Base-by-base conservation (phyloP, 2,329 filamentous ascomycete species). In the Annulohypoxylon truncatum region DNA sequence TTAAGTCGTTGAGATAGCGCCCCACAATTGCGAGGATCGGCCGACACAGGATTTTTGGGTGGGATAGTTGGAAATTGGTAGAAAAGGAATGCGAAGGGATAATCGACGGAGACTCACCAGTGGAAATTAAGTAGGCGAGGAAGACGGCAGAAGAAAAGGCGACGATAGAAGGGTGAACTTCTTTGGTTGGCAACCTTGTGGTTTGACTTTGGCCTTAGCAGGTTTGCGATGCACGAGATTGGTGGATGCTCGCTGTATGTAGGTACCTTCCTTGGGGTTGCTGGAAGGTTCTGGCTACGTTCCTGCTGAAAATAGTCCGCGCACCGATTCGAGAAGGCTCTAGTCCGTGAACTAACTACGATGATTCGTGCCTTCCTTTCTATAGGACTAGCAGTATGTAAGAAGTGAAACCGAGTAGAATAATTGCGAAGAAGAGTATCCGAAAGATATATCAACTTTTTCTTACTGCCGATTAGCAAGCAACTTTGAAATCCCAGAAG, bases 261-360 rank as follows among this genome's bases (percentile, higher is more conserved):
- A 66, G 50, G 65, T 66, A 58, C 61, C 46, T 61, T 26, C 22
- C 13, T 52, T 52, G 56, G 59, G 44, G 59, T 70, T 70, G 67
- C 67, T 70, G 64, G 67, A 70, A 68, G 67, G 67, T 70, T 68
- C 67, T 70, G 67, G 67, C 55, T 70, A 29, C 57, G 64, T 61
- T 69, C 60, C 60, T 67, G 64, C 67, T 64, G 59, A 54, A 64
- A 64, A 60, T 64, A 70, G 50, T 28, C 66, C 61, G 64, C 61
- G 63, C 33, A 57, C 64, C 54, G 67, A 67, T 74, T 74, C 73
- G 66, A 73, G 72, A 73, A 73, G 64, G 51, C 66, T 73, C 72
- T 68, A 47, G 51, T 47, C 40, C 42, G 51, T 38, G 8, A 54
- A 54, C 50, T 48, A 64, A 64, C n/a, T n/a, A n/a, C 15, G 18